Conservation (phyloP, 306 rosid species). For the Morella rubra region DNA sequence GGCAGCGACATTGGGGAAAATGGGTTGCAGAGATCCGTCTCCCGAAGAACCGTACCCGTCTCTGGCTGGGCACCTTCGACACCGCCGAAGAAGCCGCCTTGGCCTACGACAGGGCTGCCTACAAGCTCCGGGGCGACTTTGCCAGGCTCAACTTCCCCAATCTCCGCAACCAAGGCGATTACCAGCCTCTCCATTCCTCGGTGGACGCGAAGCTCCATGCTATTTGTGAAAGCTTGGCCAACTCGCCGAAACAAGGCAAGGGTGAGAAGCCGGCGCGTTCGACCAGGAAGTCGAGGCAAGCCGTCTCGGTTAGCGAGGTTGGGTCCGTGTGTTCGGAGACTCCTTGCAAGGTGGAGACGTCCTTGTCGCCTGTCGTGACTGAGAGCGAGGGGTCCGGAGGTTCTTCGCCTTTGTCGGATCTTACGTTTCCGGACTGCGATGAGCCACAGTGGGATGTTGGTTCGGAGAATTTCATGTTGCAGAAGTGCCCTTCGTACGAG, state of each 20-base stretch:
- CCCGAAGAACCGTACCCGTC: conserved; percentile 88
- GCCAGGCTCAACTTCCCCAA: conserved; percentile 92
- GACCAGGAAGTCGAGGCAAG: conserved; percentile 31
- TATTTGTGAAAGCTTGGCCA: conserved; percentile 80
- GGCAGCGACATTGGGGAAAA: conserved; percentile 98
- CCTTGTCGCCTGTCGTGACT: conserved; percentile 38
- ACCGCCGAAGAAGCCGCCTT: conserved; percentile 98
- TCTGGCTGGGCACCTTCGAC: conserved; percentile 97
- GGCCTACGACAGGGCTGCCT: conserved; percentile 95
- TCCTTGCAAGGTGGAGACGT: conserved; percentile 47
- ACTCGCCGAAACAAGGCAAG: conserved; percentile 62
- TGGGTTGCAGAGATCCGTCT: conserved; percentile 99
- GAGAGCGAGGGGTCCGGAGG: conserved; percentile 76
- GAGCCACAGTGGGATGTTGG: conserved; percentile 66
- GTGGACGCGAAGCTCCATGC: conserved; percentile 96
- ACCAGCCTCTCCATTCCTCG: conserved; percentile 82
- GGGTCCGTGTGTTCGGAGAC: conserved; percentile 9
- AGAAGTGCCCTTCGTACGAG: conserved; percentile 83
- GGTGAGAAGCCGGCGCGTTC: conserved; percentile 37
- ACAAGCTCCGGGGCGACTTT: conserved; percentile 91
- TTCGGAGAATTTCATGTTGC: conserved; percentile 46
- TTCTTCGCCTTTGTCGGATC: conserved; percentile 78
- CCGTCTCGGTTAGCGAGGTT: conserved; percentile 11
- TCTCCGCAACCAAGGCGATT: conserved; percentile 64
- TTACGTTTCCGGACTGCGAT: conserved; percentile 54